Evolutionary conservation across 371 early-diverging fungal species (phyloP), one percentile per base, ranked within the genome.

Genomic region (Circinella umbellata): DNA sequence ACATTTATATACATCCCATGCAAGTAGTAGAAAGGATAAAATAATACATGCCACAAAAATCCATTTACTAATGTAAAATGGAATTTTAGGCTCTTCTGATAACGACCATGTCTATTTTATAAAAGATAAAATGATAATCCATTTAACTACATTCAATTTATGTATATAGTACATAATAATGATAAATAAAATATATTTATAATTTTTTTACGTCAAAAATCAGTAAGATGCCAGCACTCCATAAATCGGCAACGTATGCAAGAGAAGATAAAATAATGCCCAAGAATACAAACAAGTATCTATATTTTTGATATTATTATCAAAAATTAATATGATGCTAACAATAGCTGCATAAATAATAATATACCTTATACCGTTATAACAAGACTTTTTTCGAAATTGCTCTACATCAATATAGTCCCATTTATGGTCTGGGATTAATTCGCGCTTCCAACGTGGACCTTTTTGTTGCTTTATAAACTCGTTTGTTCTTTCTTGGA

Each of bases 341-440:
- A n/a, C 8, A 13, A 51, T 0, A 13, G 51, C 8, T 17, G 0
- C 15, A 15, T 1, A 13, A 13, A 5, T 13, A 51, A 14, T 51
- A 51, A n/a, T 51, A 51, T 76, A 68, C 73, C 79, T 67, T 54
- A 74, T 83, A 17, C 75, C 77, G 18, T 70, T 69, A 64, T 69
- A 64, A 46, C 63, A 69, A 10, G 69, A 64, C 1, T 35, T 11
- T 27, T 86, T 82, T 39, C 85, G 69, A 82, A 93, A 94, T 68
- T 93, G 93, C 14, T 93, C 89, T 13, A 94, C 86, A 69, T 96
- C 92, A 69, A 96, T 85, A 76, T 88, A 93, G 78, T 94, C 95
- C 73, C 94, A 95, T 78, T 94, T 94, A 85, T 96, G 94, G 80
- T 94, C 95, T 70, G 84, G 81, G 51, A 93, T 87, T 59, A 88